Conservation (phyloP, 176 grass and related monocot genomes). For the Panicum miliaceum region DNA sequence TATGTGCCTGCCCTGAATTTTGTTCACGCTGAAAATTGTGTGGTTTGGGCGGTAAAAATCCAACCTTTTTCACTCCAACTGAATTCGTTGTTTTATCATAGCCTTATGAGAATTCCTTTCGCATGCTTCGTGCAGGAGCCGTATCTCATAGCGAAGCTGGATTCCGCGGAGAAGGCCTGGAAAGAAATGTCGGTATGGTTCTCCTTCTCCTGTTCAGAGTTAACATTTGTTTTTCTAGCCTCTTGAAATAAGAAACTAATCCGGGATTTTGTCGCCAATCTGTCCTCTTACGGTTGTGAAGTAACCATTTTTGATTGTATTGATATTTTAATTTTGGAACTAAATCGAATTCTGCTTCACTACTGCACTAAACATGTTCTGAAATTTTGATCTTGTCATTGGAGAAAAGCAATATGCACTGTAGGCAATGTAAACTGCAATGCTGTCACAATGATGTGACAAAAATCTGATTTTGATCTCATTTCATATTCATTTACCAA, state of each 20-base stretch:
- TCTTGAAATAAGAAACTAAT: neutral
- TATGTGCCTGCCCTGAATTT: neutral
- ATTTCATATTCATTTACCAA: constrained; percentile 30
- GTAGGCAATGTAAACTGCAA: neutral
- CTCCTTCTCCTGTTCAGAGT: constrained; percentile 26
- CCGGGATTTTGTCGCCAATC: neutral
- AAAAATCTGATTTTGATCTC: neutral
- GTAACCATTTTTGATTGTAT: neutral
- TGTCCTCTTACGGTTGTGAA: neutral
- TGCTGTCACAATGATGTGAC: constrained; percentile 1
- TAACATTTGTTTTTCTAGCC: neutral
- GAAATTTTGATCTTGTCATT: neutral
- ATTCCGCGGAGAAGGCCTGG: constrained; percentile 87
- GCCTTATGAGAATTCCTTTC: neutral
- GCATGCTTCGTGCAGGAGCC: constrained; percentile 61
- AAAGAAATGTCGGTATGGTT: constrained; percentile 90
- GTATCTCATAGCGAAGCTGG: constrained; percentile 82
- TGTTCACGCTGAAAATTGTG: neutral
- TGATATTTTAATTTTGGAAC: neutral
- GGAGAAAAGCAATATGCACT: neutral
- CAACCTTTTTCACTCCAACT: neutral
- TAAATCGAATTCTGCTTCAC: neutral
- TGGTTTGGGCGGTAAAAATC: neutral
- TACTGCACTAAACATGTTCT: neutral
- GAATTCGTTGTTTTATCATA: neutral